Base-by-base conservation (phyloP, 2,329 filamentous ascomycete genomes). In the Onygenales sp. region DNA sequence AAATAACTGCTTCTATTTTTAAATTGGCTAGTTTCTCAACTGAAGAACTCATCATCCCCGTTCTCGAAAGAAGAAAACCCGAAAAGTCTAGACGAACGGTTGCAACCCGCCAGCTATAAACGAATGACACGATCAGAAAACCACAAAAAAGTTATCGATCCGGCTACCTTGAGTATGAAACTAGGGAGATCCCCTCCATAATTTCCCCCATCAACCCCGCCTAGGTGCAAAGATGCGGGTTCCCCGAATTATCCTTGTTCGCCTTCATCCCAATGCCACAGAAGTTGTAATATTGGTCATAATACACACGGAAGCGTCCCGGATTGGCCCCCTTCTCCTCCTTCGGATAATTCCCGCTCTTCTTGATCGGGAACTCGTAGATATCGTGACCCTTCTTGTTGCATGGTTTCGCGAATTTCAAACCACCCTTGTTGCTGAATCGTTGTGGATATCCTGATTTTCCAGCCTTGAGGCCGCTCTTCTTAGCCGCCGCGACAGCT, bases 231-330 rank as follows among this genome's bases (percentile, higher is more conserved):
- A 55, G 43, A 47, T 55, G 53, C 7, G 53, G 53, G 33, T 51
- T 48, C 6, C 53, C 53, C 9, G 53, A 52, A 38, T 55, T 55
- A 43, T 55, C 53, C 17, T 47, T 13, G 41, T 55, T 55, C 11
- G 53, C 41, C 50, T 55, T 55, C 10, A 52, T 47, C 14, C 53
- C 53, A 43, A 55, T 43, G 14, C 53, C 53, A 38, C 53, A 55
- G 21, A 55, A 38, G 32, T 55, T 52, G 36, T 27, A 43, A 35
- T 55, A 35, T 43, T 55, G 53, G 38, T 55, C 53, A 47, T 55
- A 55, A 43, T 55, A 55, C 33, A 52, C 53, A 17, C 53, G 42
- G 36, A 55, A 10, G 13, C 47, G 53, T 8, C 53, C 53, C 11
- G 53, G 53, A 36, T 55, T 55, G 17, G 43, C 49, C n/a, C 53